phyloP scores from a whole-genome alignment of 2,329 filamentous ascomycete species.

The Talaromyces sp. region DNA sequence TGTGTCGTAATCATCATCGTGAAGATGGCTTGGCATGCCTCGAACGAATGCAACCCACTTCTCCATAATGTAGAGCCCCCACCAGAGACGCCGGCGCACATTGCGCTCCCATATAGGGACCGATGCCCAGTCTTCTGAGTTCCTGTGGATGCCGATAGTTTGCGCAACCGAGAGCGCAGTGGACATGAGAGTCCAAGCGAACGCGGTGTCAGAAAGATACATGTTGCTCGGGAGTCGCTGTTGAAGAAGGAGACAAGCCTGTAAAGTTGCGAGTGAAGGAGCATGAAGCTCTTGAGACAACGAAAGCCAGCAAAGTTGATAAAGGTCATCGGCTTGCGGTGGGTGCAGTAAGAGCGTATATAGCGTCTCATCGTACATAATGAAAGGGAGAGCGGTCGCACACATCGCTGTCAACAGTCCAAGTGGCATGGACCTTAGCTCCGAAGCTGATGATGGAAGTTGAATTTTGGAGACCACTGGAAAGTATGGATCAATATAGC shows the following conservation, averaged over 20 bases:
- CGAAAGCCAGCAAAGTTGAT: background rate
- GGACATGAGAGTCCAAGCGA: constrained; percentile 1
- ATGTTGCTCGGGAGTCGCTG: constrained; percentile 1
- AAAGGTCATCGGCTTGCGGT: background rate
- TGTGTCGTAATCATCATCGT: background rate
- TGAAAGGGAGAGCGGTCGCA: background rate
- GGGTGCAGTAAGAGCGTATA: background rate
- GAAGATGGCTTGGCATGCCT: constrained; percentile 1
- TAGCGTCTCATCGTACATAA: constrained; percentile 4
- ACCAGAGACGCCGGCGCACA: constrained; percentile 2
- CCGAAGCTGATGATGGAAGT: background rate
- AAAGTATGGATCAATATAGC: constrained; percentile 2
- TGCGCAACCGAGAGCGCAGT: background rate
- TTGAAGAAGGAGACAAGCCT: constrained; percentile 2
- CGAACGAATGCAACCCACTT: background rate
- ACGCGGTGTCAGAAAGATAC: constrained; percentile 3
- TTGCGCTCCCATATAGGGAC: background rate
- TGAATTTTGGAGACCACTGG: background rate
- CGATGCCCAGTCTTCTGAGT: background rate
- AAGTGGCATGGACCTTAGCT: background rate
- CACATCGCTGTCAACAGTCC: background rate
- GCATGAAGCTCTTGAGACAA: background rate
- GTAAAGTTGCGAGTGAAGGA: background rate
- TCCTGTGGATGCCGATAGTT: background rate
- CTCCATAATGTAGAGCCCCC: constrained; percentile 1